These are phyloP conservation scores for Alternaria tenuissima DNA, from an alignment of 2,329 filamentous ascomycete species.

Conservation along the genomic window DNA sequence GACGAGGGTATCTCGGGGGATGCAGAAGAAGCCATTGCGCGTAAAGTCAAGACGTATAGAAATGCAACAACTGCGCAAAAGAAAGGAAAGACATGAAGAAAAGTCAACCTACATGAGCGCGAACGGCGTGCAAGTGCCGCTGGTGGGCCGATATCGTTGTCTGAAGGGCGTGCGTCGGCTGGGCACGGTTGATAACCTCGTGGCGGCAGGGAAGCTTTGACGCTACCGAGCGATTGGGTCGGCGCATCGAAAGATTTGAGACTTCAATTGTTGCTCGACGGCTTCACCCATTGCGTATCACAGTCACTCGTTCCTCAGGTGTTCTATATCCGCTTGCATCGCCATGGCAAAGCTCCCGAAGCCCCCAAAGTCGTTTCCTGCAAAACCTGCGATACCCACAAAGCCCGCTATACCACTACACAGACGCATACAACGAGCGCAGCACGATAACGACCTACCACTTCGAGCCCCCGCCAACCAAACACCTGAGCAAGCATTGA, in stretches of 20 bases:
- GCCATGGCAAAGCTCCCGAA: conserved; percentile 47
- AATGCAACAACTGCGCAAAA: conserved; percentile 7
- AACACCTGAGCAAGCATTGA: conserved; percentile 27
- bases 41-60: neutral
- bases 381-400: conserved; percentile 30
- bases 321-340: conserved; percentile 24
- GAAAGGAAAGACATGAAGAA: neutral
- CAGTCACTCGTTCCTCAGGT: conserved; percentile 14
- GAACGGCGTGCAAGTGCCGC: conserved; percentile 11
- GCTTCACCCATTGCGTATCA: conserved; percentile 26
- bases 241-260: conserved; percentile 25
- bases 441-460: conserved; percentile 19
- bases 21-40: conserved; percentile 33
- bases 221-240: conserved; percentile 25
- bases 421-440: conserved; percentile 23
- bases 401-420: conserved; percentile 27
- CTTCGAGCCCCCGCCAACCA: conserved; percentile 19
- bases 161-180: conserved; percentile 32
- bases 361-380: conserved; percentile 31
- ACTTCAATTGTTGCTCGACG: conserved; percentile 15
- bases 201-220: conserved; percentile 24
- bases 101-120: conserved; percentile 19
- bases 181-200: conserved; percentile 30
- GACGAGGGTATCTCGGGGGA: conserved; percentile 49
- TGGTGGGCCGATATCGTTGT: conserved; percentile 42